Evolutionary conservation across 495 filamentous ascomycete species (phyloP).

Genomic region (Parathielavia appendiculata): DNA sequence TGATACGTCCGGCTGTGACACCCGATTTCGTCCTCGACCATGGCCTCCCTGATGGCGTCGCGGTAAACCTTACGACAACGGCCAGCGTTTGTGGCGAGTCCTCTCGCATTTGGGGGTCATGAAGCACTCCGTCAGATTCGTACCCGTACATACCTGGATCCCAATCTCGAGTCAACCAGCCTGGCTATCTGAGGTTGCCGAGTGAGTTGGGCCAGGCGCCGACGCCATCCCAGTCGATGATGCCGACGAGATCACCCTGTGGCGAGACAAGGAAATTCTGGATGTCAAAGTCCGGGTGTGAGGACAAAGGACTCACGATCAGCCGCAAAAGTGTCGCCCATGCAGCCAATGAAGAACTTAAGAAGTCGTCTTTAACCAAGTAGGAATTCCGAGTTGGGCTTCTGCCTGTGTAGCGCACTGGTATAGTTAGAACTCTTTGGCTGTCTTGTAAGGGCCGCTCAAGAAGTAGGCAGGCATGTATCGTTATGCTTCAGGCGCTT

Average conservation of each 20-base stretch:
- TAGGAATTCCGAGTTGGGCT: neutral
- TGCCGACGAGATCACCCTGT: neutral
- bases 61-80: conserved; percentile 1
- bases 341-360: conserved; percentile 1
- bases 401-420: conserved; percentile 2
- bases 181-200: conserved; percentile 5
- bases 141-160: conserved; percentile 11
- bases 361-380: conserved; percentile 5
- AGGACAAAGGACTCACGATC: conserved; percentile 2
- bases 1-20: neutral
- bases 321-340: neutral
- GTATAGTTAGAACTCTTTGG: conserved; percentile 3
- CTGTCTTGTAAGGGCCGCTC: conserved; percentile 4
- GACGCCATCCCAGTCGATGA: conserved; percentile 13
- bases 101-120: conserved; percentile 2
- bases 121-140: conserved; percentile 1
- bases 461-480: conserved; percentile 7
- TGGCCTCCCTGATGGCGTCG: neutral
- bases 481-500: conserved; percentile 3
- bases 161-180: conserved; percentile 13
- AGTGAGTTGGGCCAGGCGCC: conserved; percentile 8
- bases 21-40: neutral
- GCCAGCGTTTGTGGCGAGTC: conserved; percentile 3
- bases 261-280: conserved; percentile 12
- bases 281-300: conserved; percentile 9